phyloP scores from a whole-genome alignment of 192 early-diverging fungal genomes.

The Oehlia diaphana region DNA sequence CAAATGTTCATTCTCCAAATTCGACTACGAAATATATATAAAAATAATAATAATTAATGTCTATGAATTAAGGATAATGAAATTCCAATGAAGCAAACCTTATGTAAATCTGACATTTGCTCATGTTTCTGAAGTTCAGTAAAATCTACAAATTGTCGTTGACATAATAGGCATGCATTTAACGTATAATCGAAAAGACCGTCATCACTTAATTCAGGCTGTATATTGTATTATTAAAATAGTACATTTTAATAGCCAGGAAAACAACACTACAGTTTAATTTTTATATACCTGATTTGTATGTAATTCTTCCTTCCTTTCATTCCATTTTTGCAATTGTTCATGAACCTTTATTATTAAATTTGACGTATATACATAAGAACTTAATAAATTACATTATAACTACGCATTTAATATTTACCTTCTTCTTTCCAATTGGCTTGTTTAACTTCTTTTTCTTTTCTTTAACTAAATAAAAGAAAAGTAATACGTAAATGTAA shows the following conservation, averaged over 20 bases:
- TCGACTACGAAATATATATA: background rate
- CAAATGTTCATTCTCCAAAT: background rate
- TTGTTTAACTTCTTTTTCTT: background rate
- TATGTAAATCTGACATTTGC: slow-evolving; percentile 59
- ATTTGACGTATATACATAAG: background rate
- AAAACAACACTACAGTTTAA: background rate
- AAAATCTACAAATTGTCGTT: slow-evolving; percentile 53
- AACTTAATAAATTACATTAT: background rate
- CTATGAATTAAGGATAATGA: too few species aligned
- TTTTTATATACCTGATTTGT: background rate
- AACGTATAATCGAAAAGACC: slow-evolving; percentile 42
- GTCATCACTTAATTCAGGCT: slow-evolving; percentile 17
- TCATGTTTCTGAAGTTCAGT: slow-evolving; percentile 57
- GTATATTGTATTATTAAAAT: background rate
- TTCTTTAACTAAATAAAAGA: background rate
- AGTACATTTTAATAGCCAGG: background rate
- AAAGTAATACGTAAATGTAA: background rate
- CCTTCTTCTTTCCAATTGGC: background rate
- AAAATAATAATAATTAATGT: background rate
- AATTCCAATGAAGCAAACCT: slow-evolving; percentile 18
- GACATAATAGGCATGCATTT: slow-evolving; percentile 60
- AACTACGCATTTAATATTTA: background rate
- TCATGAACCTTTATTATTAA: background rate
- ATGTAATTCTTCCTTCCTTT: background rate
- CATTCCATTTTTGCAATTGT: background rate